A percentile compares a stretch with the other conserved stretches of the same genome.
Evolutionary conservation across 371 early-diverging fungal genomes (phyloP).

Genomic region (Mortierella sp.): DNA sequence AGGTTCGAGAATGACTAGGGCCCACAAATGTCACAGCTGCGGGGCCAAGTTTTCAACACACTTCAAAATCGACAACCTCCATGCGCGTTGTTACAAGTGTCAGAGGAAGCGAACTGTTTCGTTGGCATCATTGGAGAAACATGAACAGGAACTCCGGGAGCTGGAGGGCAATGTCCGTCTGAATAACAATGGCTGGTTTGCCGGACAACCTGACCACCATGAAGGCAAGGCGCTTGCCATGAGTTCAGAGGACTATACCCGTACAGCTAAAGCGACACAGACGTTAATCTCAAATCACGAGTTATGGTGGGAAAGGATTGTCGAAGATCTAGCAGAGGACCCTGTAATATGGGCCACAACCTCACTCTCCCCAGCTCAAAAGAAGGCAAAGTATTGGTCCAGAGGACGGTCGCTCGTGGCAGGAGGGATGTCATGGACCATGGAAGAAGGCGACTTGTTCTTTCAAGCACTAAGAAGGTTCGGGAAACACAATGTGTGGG

Average conservation of each 20-base stretch:
- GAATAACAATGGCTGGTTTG: conserved; percentile 20
- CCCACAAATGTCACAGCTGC: no score
- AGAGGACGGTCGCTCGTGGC: conserved; percentile 19
- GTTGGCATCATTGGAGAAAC: neutral
- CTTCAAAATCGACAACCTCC: neutral
- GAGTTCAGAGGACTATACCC: neutral
- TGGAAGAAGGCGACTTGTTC: conserved; percentile 33
- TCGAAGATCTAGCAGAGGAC: conserved; percentile 3
- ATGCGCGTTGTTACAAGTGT: no score
- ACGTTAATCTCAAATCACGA: conserved; percentile 1
- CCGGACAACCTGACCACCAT: neutral
- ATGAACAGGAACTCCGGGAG: conserved; percentile 10
- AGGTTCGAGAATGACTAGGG: no score
- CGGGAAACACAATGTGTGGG: conserved; percentile 52
- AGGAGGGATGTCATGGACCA: conserved; percentile 42
- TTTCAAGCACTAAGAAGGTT: conserved; percentile 41
- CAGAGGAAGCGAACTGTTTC: neutral
- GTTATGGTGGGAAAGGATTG: conserved; percentile 6
- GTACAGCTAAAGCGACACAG: neutral
- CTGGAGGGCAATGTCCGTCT: conserved; percentile 12
- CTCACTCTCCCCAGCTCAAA: neutral
- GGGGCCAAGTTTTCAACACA: no score
- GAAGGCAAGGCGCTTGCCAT: neutral
- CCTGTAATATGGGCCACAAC: neutral
- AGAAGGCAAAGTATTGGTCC: conserved; percentile 9